phyloP scores from a whole-genome alignment of 2,329 filamentous ascomycete species.

The Beauveria sp. region DNA sequence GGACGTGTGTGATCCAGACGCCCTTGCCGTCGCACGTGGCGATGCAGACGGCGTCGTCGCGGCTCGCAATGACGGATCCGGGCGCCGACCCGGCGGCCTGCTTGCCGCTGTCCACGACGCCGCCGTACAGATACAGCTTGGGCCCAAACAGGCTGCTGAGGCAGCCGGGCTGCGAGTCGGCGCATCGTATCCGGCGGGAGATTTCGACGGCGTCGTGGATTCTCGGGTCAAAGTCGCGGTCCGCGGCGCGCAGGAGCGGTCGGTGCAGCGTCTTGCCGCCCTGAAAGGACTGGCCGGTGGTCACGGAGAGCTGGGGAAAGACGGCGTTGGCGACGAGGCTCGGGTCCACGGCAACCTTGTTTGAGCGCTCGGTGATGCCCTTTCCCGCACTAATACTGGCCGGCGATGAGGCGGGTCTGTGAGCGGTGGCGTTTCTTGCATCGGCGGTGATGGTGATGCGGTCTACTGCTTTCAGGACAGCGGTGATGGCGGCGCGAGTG shows the following conservation, averaged over 20 bases:
- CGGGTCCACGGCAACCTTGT: slow-evolving; percentile 14
- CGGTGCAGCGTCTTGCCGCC: slow-evolving; percentile 29
- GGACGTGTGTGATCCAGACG: slow-evolving; percentile 34
- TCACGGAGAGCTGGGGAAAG: slow-evolving; percentile 24
- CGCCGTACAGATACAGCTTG: slow-evolving; percentile 33
- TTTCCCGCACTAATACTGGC: background rate
- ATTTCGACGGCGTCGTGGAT: slow-evolving; percentile 28
- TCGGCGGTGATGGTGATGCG: slow-evolving; percentile 24
- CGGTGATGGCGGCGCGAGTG: slow-evolving; percentile 29
- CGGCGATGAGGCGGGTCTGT: slow-evolving; percentile 6
- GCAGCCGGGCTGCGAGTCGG: slow-evolving; percentile 34
- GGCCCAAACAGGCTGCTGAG: slow-evolving; percentile 29
- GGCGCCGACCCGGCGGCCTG: slow-evolving; percentile 8
- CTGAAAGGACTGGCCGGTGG: slow-evolving; percentile 27
- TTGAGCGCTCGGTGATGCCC: background rate
- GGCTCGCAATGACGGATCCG: slow-evolving; percentile 26
- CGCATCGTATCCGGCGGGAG: slow-evolving; percentile 33
- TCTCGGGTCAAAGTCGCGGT: slow-evolving; percentile 29
- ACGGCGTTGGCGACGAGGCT: slow-evolving; percentile 19
- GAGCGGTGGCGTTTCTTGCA: background rate
- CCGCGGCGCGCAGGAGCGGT: slow-evolving; percentile 30
- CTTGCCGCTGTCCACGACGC: slow-evolving; percentile 27
- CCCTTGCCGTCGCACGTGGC: slow-evolving; percentile 30
- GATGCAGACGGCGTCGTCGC: slow-evolving; percentile 29
- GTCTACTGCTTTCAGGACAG: slow-evolving; percentile 28